phyloP scores from a whole-genome alignment of 1,284 basidiomycete species.

The Leccinum angustisporum region DNA sequence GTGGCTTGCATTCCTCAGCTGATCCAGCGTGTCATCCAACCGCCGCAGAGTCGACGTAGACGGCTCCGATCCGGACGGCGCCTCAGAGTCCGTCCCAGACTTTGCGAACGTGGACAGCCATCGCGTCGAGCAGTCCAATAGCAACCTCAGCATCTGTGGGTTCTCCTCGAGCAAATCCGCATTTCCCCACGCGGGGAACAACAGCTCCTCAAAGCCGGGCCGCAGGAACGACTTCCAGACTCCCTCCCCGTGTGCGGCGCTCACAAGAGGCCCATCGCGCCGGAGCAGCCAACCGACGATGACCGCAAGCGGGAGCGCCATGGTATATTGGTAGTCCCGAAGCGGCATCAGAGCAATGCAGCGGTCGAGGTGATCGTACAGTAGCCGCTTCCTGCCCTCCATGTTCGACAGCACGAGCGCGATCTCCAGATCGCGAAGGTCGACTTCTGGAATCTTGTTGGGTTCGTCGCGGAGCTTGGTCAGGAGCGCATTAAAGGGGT shows the following conservation, averaged over 20 bases:
- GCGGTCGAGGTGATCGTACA: conserved; percentile 7
- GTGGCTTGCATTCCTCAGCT: background rate
- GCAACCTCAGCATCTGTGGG: conserved; percentile 6
- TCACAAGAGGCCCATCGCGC: background rate
- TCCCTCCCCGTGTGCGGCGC: background rate
- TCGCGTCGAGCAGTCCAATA: conserved; percentile 4
- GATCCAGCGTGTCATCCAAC: background rate
- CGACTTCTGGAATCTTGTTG: conserved; percentile 2
- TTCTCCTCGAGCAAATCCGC: conserved; percentile 8
- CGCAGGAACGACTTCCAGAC: conserved; percentile 6
- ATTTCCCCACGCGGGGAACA: conserved; percentile 6
- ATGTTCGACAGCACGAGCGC: conserved; percentile 3
- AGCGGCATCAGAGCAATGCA: conserved; percentile 4
- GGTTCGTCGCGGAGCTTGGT: conserved; percentile 4
- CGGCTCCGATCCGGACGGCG: background rate
- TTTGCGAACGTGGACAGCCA: conserved; percentile 2
- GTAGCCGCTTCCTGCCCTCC: background rate
- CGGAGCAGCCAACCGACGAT: conserved; percentile 10
- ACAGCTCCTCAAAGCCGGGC: conserved; percentile 3
- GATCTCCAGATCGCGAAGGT: conserved; percentile 9
- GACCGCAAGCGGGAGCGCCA: conserved; percentile 5
- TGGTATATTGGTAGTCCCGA: background rate
- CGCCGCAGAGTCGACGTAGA: background rate
- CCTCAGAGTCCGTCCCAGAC: background rate
- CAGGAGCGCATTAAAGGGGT: conserved; percentile 1